These are phyloP conservation scores for Fomitopsis schrenkii DNA, from an alignment of 1,284 basidiomycete genomes.

Conservation along the genomic window DNA sequence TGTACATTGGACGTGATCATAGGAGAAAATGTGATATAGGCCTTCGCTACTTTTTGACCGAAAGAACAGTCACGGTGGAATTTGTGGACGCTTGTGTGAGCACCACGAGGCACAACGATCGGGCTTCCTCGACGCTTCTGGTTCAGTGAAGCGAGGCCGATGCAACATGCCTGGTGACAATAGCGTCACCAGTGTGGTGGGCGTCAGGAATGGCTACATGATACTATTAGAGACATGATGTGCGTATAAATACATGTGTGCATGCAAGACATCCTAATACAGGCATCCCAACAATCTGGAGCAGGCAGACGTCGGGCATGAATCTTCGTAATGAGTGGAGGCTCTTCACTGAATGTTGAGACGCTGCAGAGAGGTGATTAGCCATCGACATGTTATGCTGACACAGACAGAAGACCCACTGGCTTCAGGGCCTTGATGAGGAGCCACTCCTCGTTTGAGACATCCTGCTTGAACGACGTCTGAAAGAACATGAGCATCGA, in stretches of 20 bases:
- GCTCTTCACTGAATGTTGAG: slow-evolving; percentile 40
- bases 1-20: too few species aligned
- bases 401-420: slow-evolving; percentile 38
- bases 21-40: too few species aligned
- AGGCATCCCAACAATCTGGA: neutral
- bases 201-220: neutral
- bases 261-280: neutral
- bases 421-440: slow-evolving; percentile 92
- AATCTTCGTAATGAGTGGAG: neutral
- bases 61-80: too few species aligned
- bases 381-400: slow-evolving; percentile 5
- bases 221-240: neutral
- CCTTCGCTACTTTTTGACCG: too few species aligned
- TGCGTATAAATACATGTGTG: slow-evolving; percentile 1
- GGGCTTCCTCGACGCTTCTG: too few species aligned
- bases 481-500: slow-evolving; percentile 26
- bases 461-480: slow-evolving; percentile 87
- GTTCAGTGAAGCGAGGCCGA: too few species aligned
- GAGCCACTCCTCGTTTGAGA: slow-evolving; percentile 90
- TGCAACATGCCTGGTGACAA: too few species aligned
- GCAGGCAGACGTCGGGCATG: neutral
- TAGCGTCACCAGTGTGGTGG: too few species aligned
- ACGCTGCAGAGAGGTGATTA: slow-evolving; percentile 29
- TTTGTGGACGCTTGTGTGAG: too few species aligned
- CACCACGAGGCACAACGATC: too few species aligned